A percentile compares a stretch with the other conserved stretches of the same genome.
Conservation (phyloP, 352 stramenopile genomes). For the Phytophthora pistaciae region DNA sequence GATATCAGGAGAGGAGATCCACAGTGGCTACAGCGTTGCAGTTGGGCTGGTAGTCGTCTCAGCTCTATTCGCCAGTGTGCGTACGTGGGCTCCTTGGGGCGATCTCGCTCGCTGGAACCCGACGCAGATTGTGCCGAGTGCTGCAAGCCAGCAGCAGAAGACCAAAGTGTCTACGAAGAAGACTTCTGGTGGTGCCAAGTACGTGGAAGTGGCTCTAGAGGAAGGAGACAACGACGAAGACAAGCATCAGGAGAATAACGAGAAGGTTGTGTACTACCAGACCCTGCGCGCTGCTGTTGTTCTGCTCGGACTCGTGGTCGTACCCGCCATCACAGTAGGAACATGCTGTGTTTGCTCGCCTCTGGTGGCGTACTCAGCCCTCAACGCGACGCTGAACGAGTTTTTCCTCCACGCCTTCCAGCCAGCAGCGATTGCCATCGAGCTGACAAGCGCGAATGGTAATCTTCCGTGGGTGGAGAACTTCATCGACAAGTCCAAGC, state of each 20-base stretch:
- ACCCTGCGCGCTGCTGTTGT: not conserved
- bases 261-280: not conserved
- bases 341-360: not conserved
- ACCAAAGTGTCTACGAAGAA: not conserved
- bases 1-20: conserved; percentile 36
- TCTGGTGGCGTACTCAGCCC: conserved; percentile 5
- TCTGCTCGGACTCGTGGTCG: conserved; percentile 4
- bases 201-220: conserved; percentile 1
- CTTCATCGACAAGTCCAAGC: conserved; percentile 5
- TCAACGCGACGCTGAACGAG: conserved; percentile 11
- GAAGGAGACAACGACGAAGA: not conserved
- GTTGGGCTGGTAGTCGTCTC: conserved; percentile 14
- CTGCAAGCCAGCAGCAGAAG: not conserved
- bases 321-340: not conserved
- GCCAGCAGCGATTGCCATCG: conserved; percentile 1
- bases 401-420: conserved; percentile 13
- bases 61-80: conserved; percentile 8
- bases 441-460: not conserved
- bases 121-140: not conserved
- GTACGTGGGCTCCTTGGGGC: conserved; percentile 2
- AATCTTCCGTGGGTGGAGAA: conserved; percentile 9
- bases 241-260: not conserved
- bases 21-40: conserved; percentile 25
- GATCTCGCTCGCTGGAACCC: conserved; percentile 17
- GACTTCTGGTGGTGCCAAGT: not conserved